Base-by-base conservation (phyloP, 495 filamentous ascomycete genomes). In the Chaetomidium leptoderma region DNA sequence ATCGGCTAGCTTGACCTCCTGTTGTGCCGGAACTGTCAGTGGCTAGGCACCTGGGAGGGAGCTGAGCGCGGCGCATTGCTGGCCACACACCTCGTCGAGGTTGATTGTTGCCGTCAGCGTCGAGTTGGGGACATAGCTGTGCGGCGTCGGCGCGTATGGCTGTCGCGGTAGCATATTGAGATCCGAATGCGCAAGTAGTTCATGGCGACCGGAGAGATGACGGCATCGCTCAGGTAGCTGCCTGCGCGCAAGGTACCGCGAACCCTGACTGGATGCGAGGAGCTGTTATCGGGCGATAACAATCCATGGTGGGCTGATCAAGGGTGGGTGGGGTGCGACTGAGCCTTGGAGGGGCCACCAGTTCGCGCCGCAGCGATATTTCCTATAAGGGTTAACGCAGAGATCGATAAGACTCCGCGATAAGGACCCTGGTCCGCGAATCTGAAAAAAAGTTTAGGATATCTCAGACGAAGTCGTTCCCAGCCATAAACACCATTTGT, bases 1-100 rank as follows among this genome's bases (percentile, higher is more conserved):
- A 6, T 88, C 85, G 47, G 89, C 80, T 44, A 99, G 82, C 74
- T 95, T 96, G 57, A 96, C 90, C 81, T 99, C 95, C 86, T 97
- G 55, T 23, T 43, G 2, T 14, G 10, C 8, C 13, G 7, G 33
- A 19, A 6, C 14, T 13, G 43, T 23, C n/a, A 37, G 46, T 19
- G 39, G n/a, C n/a, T n/a, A n/a, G 37, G 19, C 48, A n/a, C 30
- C 14, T 43, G 16, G 23, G 30, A 55, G 29, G 64, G 19, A 32
- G 23, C 7, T 16, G 19, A 54, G n/a, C 54, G 58, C 30, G 55
- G 59, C 51, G 63, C 57, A 42, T 54, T 45, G 63, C 53, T 37
- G 80, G 32, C 30, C 59, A 23, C 11, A 23, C 11, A 95, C 91
- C 78, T 96, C 87, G 68, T 95, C 91, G 26, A 95, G 83, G 74